phyloP scores from a whole-genome alignment of 345 rosid species.

The Eucalyptus caleyi region DNA sequence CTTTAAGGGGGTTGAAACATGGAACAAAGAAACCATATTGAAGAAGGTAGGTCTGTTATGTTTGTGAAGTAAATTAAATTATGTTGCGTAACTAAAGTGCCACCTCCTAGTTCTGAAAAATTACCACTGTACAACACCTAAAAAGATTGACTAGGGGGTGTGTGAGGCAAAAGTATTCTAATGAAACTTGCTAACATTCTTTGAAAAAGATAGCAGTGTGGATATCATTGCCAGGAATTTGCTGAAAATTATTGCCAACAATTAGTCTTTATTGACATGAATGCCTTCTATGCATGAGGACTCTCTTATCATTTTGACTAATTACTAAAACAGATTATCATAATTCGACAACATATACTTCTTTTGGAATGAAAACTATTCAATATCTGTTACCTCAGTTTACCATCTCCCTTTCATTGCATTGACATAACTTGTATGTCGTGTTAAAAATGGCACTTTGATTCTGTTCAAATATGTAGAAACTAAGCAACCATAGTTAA shows the following conservation, averaged over 20 bases:
- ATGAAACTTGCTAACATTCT: background rate
- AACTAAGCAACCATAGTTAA: background rate
- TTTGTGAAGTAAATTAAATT: background rate
- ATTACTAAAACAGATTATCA: background rate
- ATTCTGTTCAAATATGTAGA: background rate
- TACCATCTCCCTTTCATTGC: background rate
- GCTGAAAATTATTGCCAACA: background rate
- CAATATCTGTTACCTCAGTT: background rate
- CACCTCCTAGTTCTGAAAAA: background rate
- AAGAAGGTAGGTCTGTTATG: conserved; percentile 10
- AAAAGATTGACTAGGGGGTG: background rate
- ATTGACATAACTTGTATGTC: background rate
- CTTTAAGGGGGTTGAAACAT: conserved; percentile 32
- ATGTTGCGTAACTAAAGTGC: background rate
- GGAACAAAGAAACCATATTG: conserved; percentile 34
- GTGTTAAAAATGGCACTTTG: background rate
- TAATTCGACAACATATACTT: background rate
- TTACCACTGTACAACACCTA: background rate
- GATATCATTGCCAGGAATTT: background rate
- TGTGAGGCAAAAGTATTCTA: background rate
- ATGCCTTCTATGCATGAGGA: background rate
- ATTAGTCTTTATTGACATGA: background rate
- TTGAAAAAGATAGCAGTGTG: background rate
- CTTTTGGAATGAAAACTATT: background rate
- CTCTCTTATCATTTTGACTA: background rate